Evolutionary conservation across 208 protist genomes (phyloP).

Genomic region (Herpetomonas tarakana): DNA sequence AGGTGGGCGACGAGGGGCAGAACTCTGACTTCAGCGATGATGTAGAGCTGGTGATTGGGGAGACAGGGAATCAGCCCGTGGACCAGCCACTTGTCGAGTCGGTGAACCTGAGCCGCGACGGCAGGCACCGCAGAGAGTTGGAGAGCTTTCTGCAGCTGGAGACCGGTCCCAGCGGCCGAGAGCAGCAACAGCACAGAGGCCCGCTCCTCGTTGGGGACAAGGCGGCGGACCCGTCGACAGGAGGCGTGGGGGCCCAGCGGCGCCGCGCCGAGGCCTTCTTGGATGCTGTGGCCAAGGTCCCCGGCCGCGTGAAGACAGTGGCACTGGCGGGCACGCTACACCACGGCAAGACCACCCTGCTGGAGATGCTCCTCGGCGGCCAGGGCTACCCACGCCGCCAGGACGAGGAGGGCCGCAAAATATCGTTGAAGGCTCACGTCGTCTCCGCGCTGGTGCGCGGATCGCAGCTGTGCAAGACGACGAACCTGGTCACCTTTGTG

Average conservation of each 20-base stretch:
- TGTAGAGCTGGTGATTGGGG: conserved; percentile 80
- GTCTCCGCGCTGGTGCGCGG: conserved; percentile 48
- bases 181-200: background rate
- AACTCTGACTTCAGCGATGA: conserved; percentile 74
- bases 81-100: conserved; percentile 62
- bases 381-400: conserved; percentile 38
- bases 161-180: conserved; percentile 15
- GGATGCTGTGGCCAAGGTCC: conserved; percentile 40
- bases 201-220: background rate
- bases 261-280: conserved; percentile 28
- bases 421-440: conserved; percentile 71
- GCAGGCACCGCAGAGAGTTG: conserved; percentile 6
- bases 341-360: conserved; percentile 97
- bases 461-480: conserved; percentile 35
- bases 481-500: conserved; percentile 94
- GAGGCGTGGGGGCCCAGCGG: background rate
- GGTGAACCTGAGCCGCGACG: conserved; percentile 17
- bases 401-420: conserved; percentile 59
- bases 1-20: conserved; percentile 6
- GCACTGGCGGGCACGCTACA: conserved; percentile 94
- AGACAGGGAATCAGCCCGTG: conserved; percentile 54
- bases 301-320: conserved; percentile 93
- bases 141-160: conserved; percentile 37
- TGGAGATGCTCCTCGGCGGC: conserved; percentile 75
- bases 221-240: too few species aligned